Evolutionary conservation across 805 yeast genomes (phyloP).

Genomic region (Saccharomycopsis fibuligera): DNA sequence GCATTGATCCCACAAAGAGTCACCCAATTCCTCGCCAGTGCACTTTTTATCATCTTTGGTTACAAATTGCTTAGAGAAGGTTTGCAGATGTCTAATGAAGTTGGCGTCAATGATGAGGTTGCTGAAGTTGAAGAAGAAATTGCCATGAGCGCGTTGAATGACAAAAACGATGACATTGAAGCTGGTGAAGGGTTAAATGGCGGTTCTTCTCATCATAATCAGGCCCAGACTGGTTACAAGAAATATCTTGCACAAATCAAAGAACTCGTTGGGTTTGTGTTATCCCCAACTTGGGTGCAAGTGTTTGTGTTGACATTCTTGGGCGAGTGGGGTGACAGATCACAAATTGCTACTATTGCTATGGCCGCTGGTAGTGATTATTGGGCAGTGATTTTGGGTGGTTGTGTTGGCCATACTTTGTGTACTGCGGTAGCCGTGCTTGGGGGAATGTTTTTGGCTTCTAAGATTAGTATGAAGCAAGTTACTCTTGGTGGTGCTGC

Average conservation of each 20-base stretch:
- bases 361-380: conserved; percentile 97
- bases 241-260: conserved; percentile 34
- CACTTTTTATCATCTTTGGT: conserved; percentile 79
- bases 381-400: conserved; percentile 84
- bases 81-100: conserved; percentile 65
- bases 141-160: conserved; percentile 52
- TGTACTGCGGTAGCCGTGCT: conserved; percentile 89
- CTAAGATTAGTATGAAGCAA: conserved; percentile 82
- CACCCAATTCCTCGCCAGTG: conserved; percentile 78
- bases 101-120: conserved; percentile 90
- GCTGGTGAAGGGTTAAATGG: conserved; percentile 42
- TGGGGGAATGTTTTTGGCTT: conserved; percentile 88
- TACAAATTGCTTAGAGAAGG: conserved; percentile 74
- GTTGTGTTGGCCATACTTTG: conserved; percentile 78
- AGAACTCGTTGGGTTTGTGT: conserved; percentile 52
- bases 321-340: conserved; percentile 99
- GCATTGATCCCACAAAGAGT: conserved; percentile 69
- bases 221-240: neutral
- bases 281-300: conserved; percentile 90
- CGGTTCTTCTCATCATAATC: neutral
- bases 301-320: conserved; percentile 92
- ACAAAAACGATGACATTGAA: conserved; percentile 51
- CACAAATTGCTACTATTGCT: conserved; percentile 96
- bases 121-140: conserved; percentile 96
- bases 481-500: conserved; percentile 88